Base-by-base conservation (phyloP, 2,329 filamentous ascomycete genomes). In the Venturia asperata region DNA sequence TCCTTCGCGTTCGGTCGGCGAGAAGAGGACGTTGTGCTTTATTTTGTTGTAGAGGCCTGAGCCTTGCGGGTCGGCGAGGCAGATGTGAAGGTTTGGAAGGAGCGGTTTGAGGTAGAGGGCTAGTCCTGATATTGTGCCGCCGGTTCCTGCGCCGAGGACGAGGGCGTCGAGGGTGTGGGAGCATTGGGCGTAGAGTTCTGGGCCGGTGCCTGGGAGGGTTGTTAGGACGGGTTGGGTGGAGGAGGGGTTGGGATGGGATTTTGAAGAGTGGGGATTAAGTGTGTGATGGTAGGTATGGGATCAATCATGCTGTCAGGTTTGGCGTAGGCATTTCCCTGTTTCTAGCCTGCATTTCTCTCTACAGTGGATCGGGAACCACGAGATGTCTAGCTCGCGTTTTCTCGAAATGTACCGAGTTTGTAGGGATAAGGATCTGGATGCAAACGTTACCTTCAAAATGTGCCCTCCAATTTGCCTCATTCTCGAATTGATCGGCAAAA, bases 401-500 rank as follows among this genome's bases (percentile, higher is more conserved):
- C 15, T 41, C 10, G 11, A 15, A 41, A 41, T 9, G 2, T 9
- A 5, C 11, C 39, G 39, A 41, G 4, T 3, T 11, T 9, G 39
- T 41, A 15, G 11, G 3, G 27, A 21, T 11, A 17, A 15, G 15
- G 27, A 27, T 10, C 10, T 27, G 0, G 21, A 11, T 49, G 3
- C 0, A 15, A 27, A 52, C 47, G 21, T 30, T 30, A 52, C 47
- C 85, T 24, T 83, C 80, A 70, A 88, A 86, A 78, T 99, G 94
- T 1, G 94, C 92, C 58, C 83, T 81, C 83, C 89, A 96, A 77
- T 99, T 99, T 41, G 92, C 90, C 62, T 85, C 81, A 34, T 89
- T 93, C 78, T 99, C 94, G 73, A 99, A 99, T 74, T 99, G 94
- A 75, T 99, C 90, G 0, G 93, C 92, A 74, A 97, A 99, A 77